A percentile compares a stretch with the other conserved stretches of the same genome.
Conservation (phyloP, 1,284 basidiomycete genomes). For the Puccinia polysora region DNA sequence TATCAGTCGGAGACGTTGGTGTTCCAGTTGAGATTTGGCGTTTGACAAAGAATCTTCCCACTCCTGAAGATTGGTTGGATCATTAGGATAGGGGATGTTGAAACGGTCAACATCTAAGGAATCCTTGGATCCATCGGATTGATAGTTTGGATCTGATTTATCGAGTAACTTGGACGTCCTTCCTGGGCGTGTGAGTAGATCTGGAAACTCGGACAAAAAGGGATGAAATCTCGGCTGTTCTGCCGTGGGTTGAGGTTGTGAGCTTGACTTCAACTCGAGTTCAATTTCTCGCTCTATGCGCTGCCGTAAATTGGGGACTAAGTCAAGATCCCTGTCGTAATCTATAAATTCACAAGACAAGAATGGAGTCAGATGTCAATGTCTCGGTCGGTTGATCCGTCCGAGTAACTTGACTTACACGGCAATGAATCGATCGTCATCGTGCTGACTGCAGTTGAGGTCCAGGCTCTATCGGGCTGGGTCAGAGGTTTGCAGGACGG, state of each 20-base stretch:
- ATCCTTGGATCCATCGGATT: constrained; percentile 27
- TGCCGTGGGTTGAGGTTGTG: neutral
- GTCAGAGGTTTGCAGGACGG: too few relatives aligned
- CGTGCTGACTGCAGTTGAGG: too few relatives aligned
- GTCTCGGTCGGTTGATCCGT: neutral
- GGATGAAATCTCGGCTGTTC: constrained; percentile 3
- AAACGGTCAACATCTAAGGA: constrained; percentile 26
- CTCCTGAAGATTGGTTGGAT: constrained; percentile 63
- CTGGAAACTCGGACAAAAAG: constrained; percentile 13
- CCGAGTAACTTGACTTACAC: neutral
- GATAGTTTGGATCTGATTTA: constrained; percentile 13
- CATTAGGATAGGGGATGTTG: constrained; percentile 28
- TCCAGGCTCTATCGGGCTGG: too few relatives aligned
- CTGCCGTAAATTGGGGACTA: constrained; percentile 30
- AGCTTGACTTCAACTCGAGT: constrained; percentile 18
- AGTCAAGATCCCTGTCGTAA: constrained; percentile 30
- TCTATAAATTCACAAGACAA: neutral
- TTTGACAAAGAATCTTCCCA: constrained; percentile 74
- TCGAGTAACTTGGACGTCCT: neutral
- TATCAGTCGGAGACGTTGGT: constrained; percentile 78
- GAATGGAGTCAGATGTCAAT: neutral
- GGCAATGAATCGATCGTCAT: constrained; percentile 20
- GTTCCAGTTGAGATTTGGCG: constrained; percentile 78
- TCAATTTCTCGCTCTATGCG: constrained; percentile 36
- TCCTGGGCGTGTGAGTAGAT: neutral